Evolutionary conservation across 176 grass and related monocot genomes (phyloP), one percentile per base, ranked within the genome.

Genomic region (Bonia amplexicaulis): DNA sequence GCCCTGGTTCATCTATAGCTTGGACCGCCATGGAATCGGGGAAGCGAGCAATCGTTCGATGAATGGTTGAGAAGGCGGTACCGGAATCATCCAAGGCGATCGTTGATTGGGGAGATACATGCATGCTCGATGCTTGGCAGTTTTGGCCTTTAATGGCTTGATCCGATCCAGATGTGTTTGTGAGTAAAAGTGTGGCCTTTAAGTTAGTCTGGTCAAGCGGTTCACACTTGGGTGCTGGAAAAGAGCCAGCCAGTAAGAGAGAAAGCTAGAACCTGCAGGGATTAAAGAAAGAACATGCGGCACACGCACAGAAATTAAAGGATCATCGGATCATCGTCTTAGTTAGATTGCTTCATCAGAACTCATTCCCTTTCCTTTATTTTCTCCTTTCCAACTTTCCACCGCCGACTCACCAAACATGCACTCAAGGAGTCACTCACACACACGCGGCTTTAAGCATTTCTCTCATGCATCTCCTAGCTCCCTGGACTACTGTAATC

Each of bases 381-480:
- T 69, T 58, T 81, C 77, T 85, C 77, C 83, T 97, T 92, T 96
- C 81, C 94, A 79, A 71, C 87, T 94, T 94, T 92, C 79, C 77
- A 81, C 82, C 82, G 71, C 66, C 86, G 81, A 78, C 79, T 74
- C 27, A 90, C 54, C 87, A 86, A 58, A 82, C 79, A 80, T n/a
- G n/a, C 69, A 4, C 35, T 15, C 35, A 37, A n/a, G n/a, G 35
- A 37, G 35, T 37, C 35, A 37, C 33, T 3, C 53, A 65, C 55
- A 29, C 60, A 27, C 51, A n/a, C 55, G 9, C 55, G 58, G n/a
- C 58, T 60, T 60, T 25, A 60, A 60, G n/a, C 11, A 23, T 61
- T 1, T 12, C 23, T 35, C 23, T 12, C 62, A 17, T 17, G 52
- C 35, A 0, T 17, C 68, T 46, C 44, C 23, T 31, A 51, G 60